Evolutionary conservation across 1,284 basidiomycete genomes (phyloP).

Genomic region (Thelephora terrestris): DNA sequence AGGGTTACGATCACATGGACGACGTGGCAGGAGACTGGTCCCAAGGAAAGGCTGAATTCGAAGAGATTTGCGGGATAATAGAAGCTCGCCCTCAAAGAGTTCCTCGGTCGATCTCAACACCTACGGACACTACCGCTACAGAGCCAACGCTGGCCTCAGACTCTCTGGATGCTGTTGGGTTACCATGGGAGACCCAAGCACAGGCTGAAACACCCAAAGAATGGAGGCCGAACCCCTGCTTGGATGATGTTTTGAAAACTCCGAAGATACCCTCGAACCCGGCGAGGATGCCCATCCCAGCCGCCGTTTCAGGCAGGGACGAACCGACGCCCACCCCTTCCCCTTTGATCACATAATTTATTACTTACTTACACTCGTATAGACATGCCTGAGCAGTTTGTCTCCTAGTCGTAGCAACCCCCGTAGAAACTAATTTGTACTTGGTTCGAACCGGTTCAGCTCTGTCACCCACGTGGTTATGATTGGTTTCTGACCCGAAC

Average conservation of each 20-base stretch:
- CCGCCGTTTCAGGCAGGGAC: constrained; percentile 22
- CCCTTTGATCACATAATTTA: constrained; percentile 5
- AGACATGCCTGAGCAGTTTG: too few relatives aligned
- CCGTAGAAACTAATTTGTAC: too few relatives aligned
- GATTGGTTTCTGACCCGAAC: too few relatives aligned
- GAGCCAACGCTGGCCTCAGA: background rate
- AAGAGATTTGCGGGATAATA: constrained; percentile 43
- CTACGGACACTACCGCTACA: too few relatives aligned
- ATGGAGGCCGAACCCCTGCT: constrained; percentile 24
- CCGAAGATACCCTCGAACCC: constrained; percentile 29
- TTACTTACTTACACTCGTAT: too few relatives aligned
- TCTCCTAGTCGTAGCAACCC: too few relatives aligned
- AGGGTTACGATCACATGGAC: constrained; percentile 53
- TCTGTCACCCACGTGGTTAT: too few relatives aligned
- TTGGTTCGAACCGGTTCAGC: too few relatives aligned
- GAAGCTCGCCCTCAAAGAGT: constrained; percentile 28
- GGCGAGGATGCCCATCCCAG: constrained; percentile 25
- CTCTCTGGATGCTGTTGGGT: constrained; percentile 3
- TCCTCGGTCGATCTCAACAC: constrained; percentile 1
- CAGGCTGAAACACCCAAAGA: constrained; percentile 23
- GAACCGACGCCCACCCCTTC: constrained; percentile 24
- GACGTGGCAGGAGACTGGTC: constrained; percentile 44
- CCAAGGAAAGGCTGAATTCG: constrained; percentile 48
- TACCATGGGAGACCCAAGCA: constrained; percentile 4
- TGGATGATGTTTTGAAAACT: constrained; percentile 19